phyloP scores from a whole-genome alignment of 1,284 basidiomycete genomes.

The Butyriboletus appendiculatus region DNA sequence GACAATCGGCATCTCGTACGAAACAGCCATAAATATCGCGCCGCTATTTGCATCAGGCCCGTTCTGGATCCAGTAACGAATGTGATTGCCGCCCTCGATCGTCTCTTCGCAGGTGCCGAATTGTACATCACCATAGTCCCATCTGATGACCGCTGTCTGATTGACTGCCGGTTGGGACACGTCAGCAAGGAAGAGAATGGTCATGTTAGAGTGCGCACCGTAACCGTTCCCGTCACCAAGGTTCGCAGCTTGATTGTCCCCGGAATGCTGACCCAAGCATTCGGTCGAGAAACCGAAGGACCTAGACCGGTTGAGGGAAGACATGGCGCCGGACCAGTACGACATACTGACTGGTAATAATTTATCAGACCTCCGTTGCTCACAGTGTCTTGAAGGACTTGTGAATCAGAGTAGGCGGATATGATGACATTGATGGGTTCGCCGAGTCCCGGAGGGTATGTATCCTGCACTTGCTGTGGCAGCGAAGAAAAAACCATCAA shows the following conservation, averaged over 20 bases:
- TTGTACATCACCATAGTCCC: constrained; percentile 75
- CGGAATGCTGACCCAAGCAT: constrained; percentile 82
- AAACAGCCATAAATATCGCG: constrained; percentile 84
- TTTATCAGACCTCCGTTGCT: constrained; percentile 77
- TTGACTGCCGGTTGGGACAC: constrained; percentile 49
- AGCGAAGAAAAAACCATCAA: not conserved
- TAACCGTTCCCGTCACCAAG: constrained; percentile 83
- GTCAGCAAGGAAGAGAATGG: not conserved
- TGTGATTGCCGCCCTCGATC: constrained; percentile 86
- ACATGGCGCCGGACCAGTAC: not conserved
- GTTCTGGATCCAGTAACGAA: constrained; percentile 88
- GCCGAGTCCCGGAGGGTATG: constrained; percentile 75
- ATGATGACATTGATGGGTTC: constrained; percentile 92
- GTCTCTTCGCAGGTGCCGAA: constrained; percentile 86
- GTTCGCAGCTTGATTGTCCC: constrained; percentile 71
- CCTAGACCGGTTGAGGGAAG: constrained; percentile 28
- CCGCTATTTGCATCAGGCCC: constrained; percentile 64
- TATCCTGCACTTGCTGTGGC: constrained; percentile 53
- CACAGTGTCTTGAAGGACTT: constrained; percentile 65
- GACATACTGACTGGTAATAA: constrained; percentile 61
- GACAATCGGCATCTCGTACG: constrained; percentile 69
- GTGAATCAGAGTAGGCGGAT: constrained; percentile 75
- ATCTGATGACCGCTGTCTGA: constrained; percentile 78
- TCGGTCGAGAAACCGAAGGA: constrained; percentile 73
- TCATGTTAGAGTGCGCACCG: constrained; percentile 41